Conservation (phyloP, 208 protist species). For the Naegleria gruberi region DNA sequence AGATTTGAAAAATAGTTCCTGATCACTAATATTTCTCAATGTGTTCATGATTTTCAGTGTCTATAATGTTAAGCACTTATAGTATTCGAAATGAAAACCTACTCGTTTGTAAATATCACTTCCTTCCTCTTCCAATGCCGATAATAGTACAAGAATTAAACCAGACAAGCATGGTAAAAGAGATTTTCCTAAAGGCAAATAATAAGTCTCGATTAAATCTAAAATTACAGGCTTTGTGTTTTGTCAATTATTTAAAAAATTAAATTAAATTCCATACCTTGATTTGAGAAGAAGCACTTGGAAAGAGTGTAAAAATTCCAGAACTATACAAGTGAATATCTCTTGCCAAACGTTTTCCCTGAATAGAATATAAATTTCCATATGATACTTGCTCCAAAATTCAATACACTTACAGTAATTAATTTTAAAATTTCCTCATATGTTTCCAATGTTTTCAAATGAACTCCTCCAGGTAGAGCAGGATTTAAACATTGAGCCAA, state of each 20-base stretch:
- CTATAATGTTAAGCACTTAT: not conserved
- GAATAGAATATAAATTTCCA: not conserved
- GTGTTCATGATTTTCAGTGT: not conserved
- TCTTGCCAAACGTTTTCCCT: constrained; percentile 32
- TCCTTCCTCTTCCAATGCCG: constrained; percentile 43
- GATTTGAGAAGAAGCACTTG: constrained; percentile 39
- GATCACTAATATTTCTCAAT: not conserved
- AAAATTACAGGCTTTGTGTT: constrained; percentile 32
- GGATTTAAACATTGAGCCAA: constrained; percentile 51
- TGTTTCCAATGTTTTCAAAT: constrained; percentile 45
- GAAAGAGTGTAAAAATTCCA: constrained; percentile 48
- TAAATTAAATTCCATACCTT: constrained; percentile 28
- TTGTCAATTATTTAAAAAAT: not conserved
- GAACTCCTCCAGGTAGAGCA: constrained; percentile 45
- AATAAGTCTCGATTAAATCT: constrained; percentile 34
- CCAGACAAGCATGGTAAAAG: constrained; percentile 38
- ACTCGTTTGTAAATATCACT: constrained; percentile 36
- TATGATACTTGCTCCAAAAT: no score
- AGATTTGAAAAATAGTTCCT: not conserved
- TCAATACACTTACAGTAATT: constrained; percentile 27
- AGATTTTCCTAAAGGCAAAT: constrained; percentile 33
- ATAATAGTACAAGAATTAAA: constrained; percentile 38
- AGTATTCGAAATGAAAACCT: not conserved
- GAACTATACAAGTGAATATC: constrained; percentile 46
- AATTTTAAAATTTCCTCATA: constrained; percentile 45